Evolutionary conservation across 208 protist species (phyloP).

Genomic region (Leishmania turanica): DNA sequence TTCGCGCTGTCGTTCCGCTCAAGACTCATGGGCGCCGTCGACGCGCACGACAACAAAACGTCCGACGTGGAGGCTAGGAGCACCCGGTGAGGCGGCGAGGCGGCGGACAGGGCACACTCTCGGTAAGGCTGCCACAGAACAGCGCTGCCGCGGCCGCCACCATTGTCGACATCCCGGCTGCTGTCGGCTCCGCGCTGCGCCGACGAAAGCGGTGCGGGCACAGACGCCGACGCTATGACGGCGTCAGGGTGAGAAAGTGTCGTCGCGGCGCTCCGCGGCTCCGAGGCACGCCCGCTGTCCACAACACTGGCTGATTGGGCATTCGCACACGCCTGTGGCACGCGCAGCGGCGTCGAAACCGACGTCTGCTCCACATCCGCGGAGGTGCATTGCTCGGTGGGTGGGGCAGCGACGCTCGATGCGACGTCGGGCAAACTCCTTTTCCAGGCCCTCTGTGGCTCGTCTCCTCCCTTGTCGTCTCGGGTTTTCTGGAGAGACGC

Average conservation of each 20-base stretch:
- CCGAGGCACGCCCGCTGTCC: background rate
- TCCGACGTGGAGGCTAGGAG: constrained; percentile 11
- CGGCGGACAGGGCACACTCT: background rate
- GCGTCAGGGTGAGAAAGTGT: background rate
- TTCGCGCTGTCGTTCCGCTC: constrained; percentile 4
- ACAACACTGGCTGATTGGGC: background rate
- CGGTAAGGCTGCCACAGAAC: background rate
- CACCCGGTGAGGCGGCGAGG: constrained; percentile 14
- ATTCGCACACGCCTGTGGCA: background rate
- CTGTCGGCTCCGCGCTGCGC: background rate
- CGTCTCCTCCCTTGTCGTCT: background rate
- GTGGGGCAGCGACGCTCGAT: background rate
- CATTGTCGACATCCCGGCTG: background rate
- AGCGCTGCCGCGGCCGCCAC: background rate
- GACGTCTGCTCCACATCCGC: background rate
- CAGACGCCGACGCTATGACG: background rate
- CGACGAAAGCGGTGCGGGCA: background rate
- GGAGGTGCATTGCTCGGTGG: background rate
- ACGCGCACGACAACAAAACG: background rate
- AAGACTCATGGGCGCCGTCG: constrained; percentile 1
- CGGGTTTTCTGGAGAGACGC: background rate
- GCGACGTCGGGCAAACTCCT: background rate
- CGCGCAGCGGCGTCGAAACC: background rate
- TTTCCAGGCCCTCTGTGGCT: background rate
- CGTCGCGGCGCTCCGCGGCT: background rate